These are phyloP conservation scores for Phlyctochytrium planicorne DNA, from an alignment of 192 early-diverging fungal genomes.

Conservation along the genomic window DNA sequence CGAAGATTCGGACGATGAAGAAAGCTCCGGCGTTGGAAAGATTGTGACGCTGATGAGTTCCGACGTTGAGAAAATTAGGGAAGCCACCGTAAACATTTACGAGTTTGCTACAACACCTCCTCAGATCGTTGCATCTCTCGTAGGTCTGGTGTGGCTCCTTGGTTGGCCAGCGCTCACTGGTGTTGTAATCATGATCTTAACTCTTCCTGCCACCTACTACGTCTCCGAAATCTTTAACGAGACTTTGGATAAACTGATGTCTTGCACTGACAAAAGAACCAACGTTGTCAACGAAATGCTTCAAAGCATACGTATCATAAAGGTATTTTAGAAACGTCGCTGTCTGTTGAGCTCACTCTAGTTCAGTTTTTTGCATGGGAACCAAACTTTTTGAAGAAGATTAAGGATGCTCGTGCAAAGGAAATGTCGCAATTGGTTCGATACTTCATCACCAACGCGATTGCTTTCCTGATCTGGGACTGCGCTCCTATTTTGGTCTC, in stretches of 20 bases:
- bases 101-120: constrained; percentile 4
- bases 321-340: too few relatives aligned
- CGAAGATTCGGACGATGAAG: constrained; percentile 15
- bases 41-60: constrained; percentile 46
- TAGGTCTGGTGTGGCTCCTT: constrained; percentile 22
- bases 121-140: constrained; percentile 13
- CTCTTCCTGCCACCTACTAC: constrained; percentile 24
- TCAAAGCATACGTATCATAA: constrained; percentile 43
- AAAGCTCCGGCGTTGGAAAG: constrained; percentile 38
- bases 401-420: constrained; percentile 24
- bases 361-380: constrained; percentile 52
- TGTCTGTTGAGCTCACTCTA: constrained; percentile 23
- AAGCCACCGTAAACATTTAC: neutral
- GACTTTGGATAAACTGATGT: constrained; percentile 34
- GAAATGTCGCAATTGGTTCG: constrained; percentile 29
- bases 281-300: constrained; percentile 66
- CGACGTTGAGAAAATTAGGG: constrained; percentile 23
- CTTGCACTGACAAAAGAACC: constrained; percentile 57
- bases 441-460: constrained; percentile 15
- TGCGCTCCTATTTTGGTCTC: constrained; percentile 53
- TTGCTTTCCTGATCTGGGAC: constrained; percentile 29
- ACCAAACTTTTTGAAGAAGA: constrained; percentile 32
- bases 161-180: constrained; percentile 37
- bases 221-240: neutral
- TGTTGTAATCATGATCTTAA: constrained; percentile 23